phyloP scores from a whole-genome alignment of 2,329 filamentous ascomycete genomes.

The Talaromyces atroroseus region DNA sequence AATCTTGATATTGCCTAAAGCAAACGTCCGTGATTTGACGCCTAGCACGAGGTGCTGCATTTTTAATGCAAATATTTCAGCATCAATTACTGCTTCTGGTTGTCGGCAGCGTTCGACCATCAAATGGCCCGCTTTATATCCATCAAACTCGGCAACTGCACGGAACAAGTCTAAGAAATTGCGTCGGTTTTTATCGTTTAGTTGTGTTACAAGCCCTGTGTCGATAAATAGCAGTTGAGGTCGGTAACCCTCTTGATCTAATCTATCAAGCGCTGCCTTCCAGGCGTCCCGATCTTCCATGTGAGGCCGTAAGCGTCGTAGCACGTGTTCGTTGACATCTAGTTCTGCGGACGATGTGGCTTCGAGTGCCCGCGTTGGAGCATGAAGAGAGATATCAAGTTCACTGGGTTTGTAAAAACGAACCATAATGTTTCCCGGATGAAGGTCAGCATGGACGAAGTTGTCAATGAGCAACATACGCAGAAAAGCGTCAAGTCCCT shows the following conservation, averaged over 20 bases:
- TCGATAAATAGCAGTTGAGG: slow-evolving; percentile 97
- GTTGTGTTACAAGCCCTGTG: slow-evolving; percentile 87
- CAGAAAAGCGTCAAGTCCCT: slow-evolving; percentile 90
- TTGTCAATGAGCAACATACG: slow-evolving; percentile 97
- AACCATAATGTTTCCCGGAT: slow-evolving; percentile 99
- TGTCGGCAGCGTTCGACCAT: slow-evolving; percentile 96
- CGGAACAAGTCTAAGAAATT: slow-evolving; percentile 97
- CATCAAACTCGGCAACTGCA: slow-evolving; percentile 92
- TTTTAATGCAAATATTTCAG: slow-evolving; percentile 85
- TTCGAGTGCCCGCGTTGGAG: slow-evolving; percentile 37
- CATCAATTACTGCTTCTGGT: slow-evolving; percentile 80
- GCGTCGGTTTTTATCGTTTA: slow-evolving; percentile 75
- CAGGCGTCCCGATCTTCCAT: slow-evolving; percentile 64
- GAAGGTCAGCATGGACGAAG: slow-evolving; percentile 92
- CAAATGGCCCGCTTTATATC: slow-evolving; percentile 86
- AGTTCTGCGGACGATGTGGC: slow-evolving; percentile 48
- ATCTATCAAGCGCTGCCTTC: slow-evolving; percentile 65
- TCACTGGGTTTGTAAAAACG: slow-evolving; percentile 85
- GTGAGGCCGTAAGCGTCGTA: slow-evolving; percentile 71
- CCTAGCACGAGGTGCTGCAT: slow-evolving; percentile 95
- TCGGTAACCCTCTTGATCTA: slow-evolving; percentile 82
- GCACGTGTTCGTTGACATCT: slow-evolving; percentile 82
- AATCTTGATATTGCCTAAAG: slow-evolving; percentile 90
- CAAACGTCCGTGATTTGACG: slow-evolving; percentile 86
- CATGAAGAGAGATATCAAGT: slow-evolving; percentile 57